These are phyloP conservation scores for Oryza officinalis DNA, from an alignment of 176 grass and related monocot genomes.

Conservation along the genomic window DNA sequence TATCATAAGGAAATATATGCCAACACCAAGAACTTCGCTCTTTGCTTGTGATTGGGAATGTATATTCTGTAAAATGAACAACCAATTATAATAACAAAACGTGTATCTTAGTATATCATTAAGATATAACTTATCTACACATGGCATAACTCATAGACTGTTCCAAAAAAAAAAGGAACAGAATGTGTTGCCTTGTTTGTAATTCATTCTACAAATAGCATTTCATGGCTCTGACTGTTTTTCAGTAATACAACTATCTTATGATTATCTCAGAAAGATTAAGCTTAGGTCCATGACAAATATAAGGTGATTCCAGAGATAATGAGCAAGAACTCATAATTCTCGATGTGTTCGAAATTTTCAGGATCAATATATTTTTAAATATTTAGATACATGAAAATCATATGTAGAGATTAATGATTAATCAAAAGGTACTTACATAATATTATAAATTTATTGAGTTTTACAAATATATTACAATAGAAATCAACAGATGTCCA, in stretches of 20 bases:
- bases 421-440: not conserved
- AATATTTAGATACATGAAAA: not conserved
- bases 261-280: conserved; percentile 16
- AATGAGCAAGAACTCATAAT: not conserved
- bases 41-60: conserved; percentile 45
- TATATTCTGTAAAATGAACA: conserved; percentile 58
- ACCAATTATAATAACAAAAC: conserved; percentile 21
- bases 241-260: conserved; percentile 6
- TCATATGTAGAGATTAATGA: not conserved
- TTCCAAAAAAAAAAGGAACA: not conserved
- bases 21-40: conserved; percentile 45
- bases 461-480: not conserved
- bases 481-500: not conserved
- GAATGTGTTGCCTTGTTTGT: conserved; percentile 5
- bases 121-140: conserved; percentile 11
- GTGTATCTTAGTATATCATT: conserved; percentile 4
- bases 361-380: not conserved
- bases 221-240: not conserved
- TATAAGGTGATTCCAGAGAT: conserved; percentile 23
- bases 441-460: not conserved
- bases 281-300: not conserved
- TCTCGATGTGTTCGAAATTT: not conserved
- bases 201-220: conserved; percentile 10
- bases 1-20: conserved; percentile 79
- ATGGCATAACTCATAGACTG: conserved; percentile 1